Conservation (phyloP, 441 rosid species). For the Erodium trifolium region DNA sequence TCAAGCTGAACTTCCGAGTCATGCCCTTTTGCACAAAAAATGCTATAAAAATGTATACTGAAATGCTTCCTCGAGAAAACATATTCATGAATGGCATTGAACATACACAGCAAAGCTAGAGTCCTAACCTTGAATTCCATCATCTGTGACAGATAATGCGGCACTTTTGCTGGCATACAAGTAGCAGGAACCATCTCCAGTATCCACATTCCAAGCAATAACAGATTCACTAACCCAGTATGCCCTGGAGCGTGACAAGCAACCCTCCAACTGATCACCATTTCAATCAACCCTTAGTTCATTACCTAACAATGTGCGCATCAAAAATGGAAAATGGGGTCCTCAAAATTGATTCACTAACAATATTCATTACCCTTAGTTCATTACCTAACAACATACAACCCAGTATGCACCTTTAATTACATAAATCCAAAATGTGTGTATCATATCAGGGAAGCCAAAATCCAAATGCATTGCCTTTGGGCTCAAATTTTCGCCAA, state of each 20-base stretch:
- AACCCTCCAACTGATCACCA: constrained; percentile 43
- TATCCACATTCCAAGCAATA: constrained; percentile 77
- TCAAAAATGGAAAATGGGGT: too few species aligned
- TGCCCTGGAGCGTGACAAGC: constrained; percentile 53
- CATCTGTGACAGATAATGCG: constrained; percentile 41
- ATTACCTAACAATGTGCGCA: neutral
- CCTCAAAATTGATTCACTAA: too few species aligned
- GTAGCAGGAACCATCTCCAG: constrained; percentile 54
- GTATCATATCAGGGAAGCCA: constrained; percentile 6
- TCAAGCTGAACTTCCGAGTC: constrained; percentile 54
- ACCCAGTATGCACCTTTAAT: constrained; percentile 8
- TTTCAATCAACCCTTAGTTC: constrained; percentile 15
- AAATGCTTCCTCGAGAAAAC: neutral
- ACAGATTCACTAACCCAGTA: constrained; percentile 57
- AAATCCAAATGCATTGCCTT: constrained; percentile 6
- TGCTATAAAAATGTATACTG: neutral
- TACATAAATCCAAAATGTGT: neutral
- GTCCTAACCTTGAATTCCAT: constrained; percentile 52
- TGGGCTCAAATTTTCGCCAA: neutral
- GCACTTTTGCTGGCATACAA: constrained; percentile 62
- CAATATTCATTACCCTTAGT: too few species aligned
- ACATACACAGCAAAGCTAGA: constrained; percentile 3
- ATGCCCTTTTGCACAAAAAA: constrained; percentile 38
- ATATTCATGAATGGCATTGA: neutral
- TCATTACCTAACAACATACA: too few species aligned